A percentile compares a stretch with the other conserved stretches of the same genome.
phyloP scores from a whole-genome alignment of 371 early-diverging fungal species.

The Quaeritorhiza haematococci region DNA sequence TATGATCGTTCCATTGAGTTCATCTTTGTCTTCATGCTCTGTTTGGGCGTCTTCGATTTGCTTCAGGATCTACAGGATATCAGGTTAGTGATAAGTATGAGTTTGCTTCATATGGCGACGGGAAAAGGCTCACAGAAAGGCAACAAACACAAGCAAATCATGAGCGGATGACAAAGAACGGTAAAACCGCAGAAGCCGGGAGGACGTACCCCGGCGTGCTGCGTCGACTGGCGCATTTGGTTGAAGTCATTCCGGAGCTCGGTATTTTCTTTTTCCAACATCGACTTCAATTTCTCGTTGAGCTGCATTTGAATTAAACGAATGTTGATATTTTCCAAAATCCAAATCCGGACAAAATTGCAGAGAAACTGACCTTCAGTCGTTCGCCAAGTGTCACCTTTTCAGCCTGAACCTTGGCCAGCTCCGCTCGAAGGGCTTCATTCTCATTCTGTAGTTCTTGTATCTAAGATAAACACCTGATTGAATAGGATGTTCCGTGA shows the following conservation, averaged over 20 bases:
- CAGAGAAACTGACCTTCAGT: slow-evolving; percentile 23
- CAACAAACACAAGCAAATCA: too few relatives aligned
- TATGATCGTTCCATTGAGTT: slow-evolving; percentile 31
- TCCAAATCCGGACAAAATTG: too few relatives aligned
- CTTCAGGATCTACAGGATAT: slow-evolving; percentile 29
- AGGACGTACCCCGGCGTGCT: slow-evolving; percentile 31
- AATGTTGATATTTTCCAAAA: too few relatives aligned
- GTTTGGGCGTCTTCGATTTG: slow-evolving; percentile 25
- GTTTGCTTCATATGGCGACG: too few relatives aligned
- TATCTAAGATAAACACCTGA: neutral
- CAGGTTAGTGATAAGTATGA: too few relatives aligned
- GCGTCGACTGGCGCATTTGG: slow-evolving; percentile 28
- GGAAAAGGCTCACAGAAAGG: too few relatives aligned
- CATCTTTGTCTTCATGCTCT: slow-evolving; percentile 43
- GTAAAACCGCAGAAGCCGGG: too few relatives aligned
- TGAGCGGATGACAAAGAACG: too few relatives aligned
- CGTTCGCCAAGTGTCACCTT: slow-evolving; percentile 25
- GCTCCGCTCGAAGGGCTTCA: slow-evolving; percentile 13
- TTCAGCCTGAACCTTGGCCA: slow-evolving; percentile 22
- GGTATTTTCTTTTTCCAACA: slow-evolving; percentile 35
- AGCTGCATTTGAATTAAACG: too few relatives aligned
- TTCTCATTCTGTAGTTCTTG: slow-evolving; percentile 15
- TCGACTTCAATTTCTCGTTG: slow-evolving; percentile 33
- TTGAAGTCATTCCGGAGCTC: slow-evolving; percentile 36
- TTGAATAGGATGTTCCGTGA: too few relatives aligned